Base-by-base conservation (phyloP, 2,329 filamentous ascomycete species). In the Cytospora leucostoma region DNA sequence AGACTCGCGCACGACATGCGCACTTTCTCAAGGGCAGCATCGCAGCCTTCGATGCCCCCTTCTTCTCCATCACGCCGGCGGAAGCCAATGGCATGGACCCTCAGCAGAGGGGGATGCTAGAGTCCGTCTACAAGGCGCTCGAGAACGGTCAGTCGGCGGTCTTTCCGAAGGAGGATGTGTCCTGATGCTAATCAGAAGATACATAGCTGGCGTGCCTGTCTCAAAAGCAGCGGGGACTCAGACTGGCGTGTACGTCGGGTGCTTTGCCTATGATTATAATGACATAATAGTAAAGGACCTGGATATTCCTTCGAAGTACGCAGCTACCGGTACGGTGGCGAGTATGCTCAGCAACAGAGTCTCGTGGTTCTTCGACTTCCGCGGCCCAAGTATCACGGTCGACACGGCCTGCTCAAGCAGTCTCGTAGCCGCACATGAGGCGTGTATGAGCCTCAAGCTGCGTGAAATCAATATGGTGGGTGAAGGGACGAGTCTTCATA, bases 401-500 rank as follows among this genome's bases (percentile, higher is more conserved):
- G 75, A 78, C 59, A 78, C 77, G 7, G 77, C 75, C 3, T 79
- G 77, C 56, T 76, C 74, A 0, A 72, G 73, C 7, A 73, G 70
- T 56, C 62, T 78, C 21, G 71, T 76, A 0, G 78, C 77, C 0
- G 68, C 60, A 7, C 63, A 65, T 17, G 59, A 65, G 38, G 63
- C 63, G 10, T 62, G 59, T 17, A 56, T 57, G 34, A 58, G 59
- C 10, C 40, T 65, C 33, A 56, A 54, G 21, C 50, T 58, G 15
- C 47, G 63, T 27, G 63, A 65, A 10, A 49, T 58, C 19, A 55
- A 65, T 11, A 65, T 63, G 63, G 72, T 75, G 7, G 74, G 74
- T n/a, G 64, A 55, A 55, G 12, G 13, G 68, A 67, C 40, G 70
- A 71, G 55, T 62, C 61, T 15, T 52, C 68, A n/a, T 61, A 64